Evolutionary conservation across 2,329 filamentous ascomycete genomes (phyloP).

Genomic region (Ophiocordyceps camponoti-saundersi): DNA sequence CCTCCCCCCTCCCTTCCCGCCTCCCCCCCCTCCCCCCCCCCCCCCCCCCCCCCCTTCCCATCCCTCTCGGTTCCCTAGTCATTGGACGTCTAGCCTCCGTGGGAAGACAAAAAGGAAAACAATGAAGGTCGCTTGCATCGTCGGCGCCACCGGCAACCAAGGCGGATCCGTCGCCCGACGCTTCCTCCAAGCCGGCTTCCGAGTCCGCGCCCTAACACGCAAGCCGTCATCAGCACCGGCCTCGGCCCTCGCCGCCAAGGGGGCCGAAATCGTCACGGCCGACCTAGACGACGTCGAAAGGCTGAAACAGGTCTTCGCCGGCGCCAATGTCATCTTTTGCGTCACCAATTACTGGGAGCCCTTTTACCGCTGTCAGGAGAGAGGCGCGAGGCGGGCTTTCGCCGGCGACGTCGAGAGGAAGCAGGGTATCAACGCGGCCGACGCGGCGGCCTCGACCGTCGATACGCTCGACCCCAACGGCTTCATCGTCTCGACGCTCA

Average conservation of each 20-base stretch:
- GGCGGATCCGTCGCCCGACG: conserved; percentile 33
- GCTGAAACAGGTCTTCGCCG: conserved; percentile 22
- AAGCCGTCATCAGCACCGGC: conserved; percentile 22
- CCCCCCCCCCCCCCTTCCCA: too few relatives aligned
- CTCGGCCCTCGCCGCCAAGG: conserved; percentile 19
- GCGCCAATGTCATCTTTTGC: conserved; percentile 33
- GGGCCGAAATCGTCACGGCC: conserved; percentile 25
- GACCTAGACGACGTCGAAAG: conserved; percentile 23
- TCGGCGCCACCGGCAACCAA: conserved; percentile 32
- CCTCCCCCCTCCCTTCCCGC: too few relatives aligned
- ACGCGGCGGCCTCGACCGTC: conserved; percentile 27
- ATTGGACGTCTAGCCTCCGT: too few relatives aligned
- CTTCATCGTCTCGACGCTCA: conserved; percentile 33
- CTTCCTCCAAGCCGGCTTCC: conserved; percentile 23
- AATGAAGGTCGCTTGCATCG: conserved; percentile 23
- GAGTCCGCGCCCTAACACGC: conserved; percentile 30
- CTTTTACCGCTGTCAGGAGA: conserved; percentile 25
- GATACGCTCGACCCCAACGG: conserved; percentile 26
- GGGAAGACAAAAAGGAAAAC: too few relatives aligned
- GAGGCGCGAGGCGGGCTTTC: conserved; percentile 22
- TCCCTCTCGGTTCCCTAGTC: too few relatives aligned
- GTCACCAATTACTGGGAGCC: conserved; percentile 39
- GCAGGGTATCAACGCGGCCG: conserved; percentile 36
- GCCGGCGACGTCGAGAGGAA: conserved; percentile 30
- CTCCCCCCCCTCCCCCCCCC: too few relatives aligned